Evolutionary conservation across 2,329 filamentous ascomycete genomes (phyloP).

Genomic region (Ascochyta koolunga): DNA sequence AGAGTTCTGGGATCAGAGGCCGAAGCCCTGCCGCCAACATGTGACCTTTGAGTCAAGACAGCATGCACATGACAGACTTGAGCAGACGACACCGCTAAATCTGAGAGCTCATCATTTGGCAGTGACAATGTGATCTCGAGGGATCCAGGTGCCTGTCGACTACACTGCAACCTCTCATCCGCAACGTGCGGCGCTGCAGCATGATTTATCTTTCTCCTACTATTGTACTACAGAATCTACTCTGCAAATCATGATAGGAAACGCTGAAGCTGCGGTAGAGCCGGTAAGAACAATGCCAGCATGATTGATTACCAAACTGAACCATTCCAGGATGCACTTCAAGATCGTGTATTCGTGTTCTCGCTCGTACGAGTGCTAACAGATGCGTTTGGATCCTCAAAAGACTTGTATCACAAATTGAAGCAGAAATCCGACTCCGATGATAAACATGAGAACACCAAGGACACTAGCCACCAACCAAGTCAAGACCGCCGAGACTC

Average conservation of each 20-base stretch:
- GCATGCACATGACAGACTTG: conserved; percentile 5
- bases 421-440: conserved; percentile 31
- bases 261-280: neutral
- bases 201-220: neutral
- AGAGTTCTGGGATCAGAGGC: neutral
- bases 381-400: conserved; percentile 39
- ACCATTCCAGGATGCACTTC: conserved; percentile 22
- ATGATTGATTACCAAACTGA: neutral
- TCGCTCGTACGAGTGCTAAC: conserved; percentile 39
- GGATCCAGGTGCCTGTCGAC: neutral
- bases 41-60: conserved; percentile 2
- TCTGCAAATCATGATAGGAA: conserved; percentile 1
- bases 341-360: conserved; percentile 35
- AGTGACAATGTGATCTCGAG: neutral
- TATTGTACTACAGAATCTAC: neutral
- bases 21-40: neutral
- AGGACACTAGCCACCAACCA: conserved; percentile 1
- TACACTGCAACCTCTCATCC: neutral
- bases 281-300: neutral
- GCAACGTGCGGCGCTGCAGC: neutral
- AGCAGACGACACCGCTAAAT: neutral
- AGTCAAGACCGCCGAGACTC: conserved; percentile 24
- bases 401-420: conserved; percentile 39
- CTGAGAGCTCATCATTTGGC: neutral
- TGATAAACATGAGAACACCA: conserved; percentile 15